Base-by-base conservation (phyloP, 148 eudicot species). In the Arbutus unedo region DNA sequence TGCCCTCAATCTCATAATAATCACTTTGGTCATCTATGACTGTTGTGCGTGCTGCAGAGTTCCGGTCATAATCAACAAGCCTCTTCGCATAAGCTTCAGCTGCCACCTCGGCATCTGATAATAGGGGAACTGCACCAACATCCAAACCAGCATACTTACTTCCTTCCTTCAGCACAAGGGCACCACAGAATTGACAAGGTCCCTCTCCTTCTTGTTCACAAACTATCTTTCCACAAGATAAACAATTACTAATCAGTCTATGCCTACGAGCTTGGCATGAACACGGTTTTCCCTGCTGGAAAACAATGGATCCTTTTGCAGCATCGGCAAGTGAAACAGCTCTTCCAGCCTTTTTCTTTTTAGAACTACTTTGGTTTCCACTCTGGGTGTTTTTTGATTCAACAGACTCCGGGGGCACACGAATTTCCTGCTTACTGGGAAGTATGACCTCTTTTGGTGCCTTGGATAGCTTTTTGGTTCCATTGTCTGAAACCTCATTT, bases 131-230 rank as follows among this genome's bases (percentile, higher is more conserved):
- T 31, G 66, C 85, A 67, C 92, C 88, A 73, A 87, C 88, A 50
- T 92, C 93, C 76, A 97, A 85, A 85, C 99, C 99, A 75, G 97
- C 99, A 90, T 97, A 94, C 3, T 92, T 86, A 85, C 98, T 97
- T 76, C 98, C 98, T 88, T 97, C 99, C 87, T 62, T 92, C 81
- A 97, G 80, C 80, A 97, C 99, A 82, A 97, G 96, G 49, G 97
- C 91, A 47, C 99, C 97, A 86, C 99, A 97, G 84, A 92, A 97
- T 18, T 83, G 88, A 89, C 99, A 97, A 86, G 99, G 96, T 80
- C 99, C 99, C 85, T 97, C 99, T 50, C 97, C 98, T 90, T 97
- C 99, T 74, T 97, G 99, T 84, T 97, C 98, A 85, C 99, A 97
- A 0, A 94, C 97, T 81, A 97, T 94, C 88, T 97, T 97, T 81